Conservation (phyloP, 345 rosid genomes). For the Durio zibethinus region DNA sequence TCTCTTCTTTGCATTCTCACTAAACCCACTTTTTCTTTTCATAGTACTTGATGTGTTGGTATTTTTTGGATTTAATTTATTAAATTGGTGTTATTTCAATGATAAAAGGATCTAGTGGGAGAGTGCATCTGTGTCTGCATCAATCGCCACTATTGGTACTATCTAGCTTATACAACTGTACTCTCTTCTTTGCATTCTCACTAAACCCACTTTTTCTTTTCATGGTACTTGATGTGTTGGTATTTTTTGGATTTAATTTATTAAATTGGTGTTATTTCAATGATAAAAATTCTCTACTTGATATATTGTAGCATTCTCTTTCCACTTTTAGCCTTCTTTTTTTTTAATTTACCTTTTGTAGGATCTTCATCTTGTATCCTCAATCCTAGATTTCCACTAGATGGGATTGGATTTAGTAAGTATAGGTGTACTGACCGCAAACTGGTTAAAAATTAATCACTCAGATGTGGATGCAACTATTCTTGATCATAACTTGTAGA, state of each 20-base stretch:
- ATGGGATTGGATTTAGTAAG: neutral
- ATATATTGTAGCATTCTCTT: neutral
- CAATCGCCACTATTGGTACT: neutral
- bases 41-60: neutral
- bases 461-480: neutral
- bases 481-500: neutral
- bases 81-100: too few relatives aligned
- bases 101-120: conserved; percentile 9
- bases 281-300: neutral
- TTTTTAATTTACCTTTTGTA: neutral
- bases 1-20: neutral
- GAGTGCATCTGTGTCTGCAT: neutral
- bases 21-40: neutral
- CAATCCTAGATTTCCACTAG: neutral
- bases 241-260: neutral
- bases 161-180: neutral
- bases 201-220: neutral
- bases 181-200: neutral
- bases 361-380: neutral
- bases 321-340: neutral
- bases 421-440: neutral
- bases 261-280: neutral
- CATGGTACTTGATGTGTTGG: neutral
- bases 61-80: neutral
- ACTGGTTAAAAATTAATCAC: neutral